phyloP scores from a whole-genome alignment of 805 yeast genomes.

The Torulaspora quercuum region DNA sequence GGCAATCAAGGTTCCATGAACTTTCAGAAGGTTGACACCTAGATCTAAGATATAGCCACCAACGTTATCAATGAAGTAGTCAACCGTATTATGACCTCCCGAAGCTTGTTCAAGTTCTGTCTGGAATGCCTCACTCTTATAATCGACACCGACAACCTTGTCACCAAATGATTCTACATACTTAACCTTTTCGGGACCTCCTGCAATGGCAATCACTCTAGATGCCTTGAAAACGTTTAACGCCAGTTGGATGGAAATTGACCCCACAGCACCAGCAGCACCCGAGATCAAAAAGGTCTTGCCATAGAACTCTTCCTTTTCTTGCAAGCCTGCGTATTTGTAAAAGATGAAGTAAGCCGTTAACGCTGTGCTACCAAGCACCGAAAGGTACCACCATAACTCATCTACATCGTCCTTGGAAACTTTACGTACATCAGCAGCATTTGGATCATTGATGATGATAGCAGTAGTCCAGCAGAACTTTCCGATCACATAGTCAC shows the following conservation, averaged over 20 bases:
- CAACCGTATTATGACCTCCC: slow-evolving; percentile 48
- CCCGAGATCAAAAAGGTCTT: slow-evolving; percentile 56
- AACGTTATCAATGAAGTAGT: slow-evolving; percentile 58
- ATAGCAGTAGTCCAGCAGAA: slow-evolving; percentile 50
- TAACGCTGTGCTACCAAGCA: slow-evolving; percentile 54
- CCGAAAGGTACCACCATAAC: slow-evolving; percentile 44
- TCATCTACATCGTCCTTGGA: slow-evolving; percentile 32
- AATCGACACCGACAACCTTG: slow-evolving; percentile 51
- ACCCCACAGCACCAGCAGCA: slow-evolving; percentile 76
- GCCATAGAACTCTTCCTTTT: slow-evolving; percentile 38
- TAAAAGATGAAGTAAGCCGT: slow-evolving; percentile 59
- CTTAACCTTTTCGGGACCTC: slow-evolving; percentile 52
- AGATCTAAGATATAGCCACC: slow-evolving; percentile 57
- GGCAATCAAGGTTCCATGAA: slow-evolving; percentile 48
- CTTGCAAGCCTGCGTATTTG: slow-evolving; percentile 47
- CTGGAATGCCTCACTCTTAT: slow-evolving; percentile 43
- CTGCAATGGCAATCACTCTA: slow-evolving; percentile 60
- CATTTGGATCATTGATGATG: slow-evolving; percentile 32
- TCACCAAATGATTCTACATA: slow-evolving; percentile 55
- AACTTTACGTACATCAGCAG: slow-evolving; percentile 20
- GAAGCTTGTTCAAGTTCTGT: slow-evolving; percentile 38
- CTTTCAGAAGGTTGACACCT: slow-evolving; percentile 38
- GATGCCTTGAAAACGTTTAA: slow-evolving; percentile 49
- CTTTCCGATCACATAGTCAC: slow-evolving; percentile 42
- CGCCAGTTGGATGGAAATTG: slow-evolving; percentile 55